A percentile compares a stretch with the other conserved stretches of the same genome.
Conservation (phyloP, 257 asterid genomes). For the Solanum sparsipilum region DNA sequence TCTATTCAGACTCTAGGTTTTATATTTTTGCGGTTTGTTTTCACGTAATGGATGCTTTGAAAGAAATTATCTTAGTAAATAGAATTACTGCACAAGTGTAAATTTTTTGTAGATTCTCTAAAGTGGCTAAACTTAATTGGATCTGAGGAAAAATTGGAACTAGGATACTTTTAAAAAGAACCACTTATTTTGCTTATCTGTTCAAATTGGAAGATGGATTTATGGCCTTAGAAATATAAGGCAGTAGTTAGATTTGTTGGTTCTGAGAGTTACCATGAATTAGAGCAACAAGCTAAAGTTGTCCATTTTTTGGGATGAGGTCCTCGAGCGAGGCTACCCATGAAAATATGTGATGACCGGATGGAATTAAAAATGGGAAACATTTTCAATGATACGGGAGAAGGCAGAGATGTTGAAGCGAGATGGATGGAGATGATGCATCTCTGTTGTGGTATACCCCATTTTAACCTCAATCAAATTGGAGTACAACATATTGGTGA, state of each 20-base stretch:
- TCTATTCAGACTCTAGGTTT: neutral
- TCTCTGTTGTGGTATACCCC: too few relatives aligned
- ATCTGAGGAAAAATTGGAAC: too few relatives aligned
- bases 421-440: neutral
- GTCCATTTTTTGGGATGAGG: neutral
- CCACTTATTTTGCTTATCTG: too few relatives aligned
- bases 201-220: too few relatives aligned
- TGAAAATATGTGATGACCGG: neutral
- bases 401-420: neutral
- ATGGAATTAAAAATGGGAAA: neutral
- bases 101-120: neutral
- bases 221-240: neutral
- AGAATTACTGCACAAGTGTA: neutral
- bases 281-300: too few relatives aligned
- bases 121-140: too few relatives aligned
- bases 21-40: too few relatives aligned
- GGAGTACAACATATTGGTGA: too few relatives aligned
- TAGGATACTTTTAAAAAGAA: too few relatives aligned
- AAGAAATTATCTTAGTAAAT: too few relatives aligned
- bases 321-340: neutral
- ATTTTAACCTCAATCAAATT: too few relatives aligned
- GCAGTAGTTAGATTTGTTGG: neutral
- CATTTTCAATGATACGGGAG: neutral
- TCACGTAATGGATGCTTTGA: neutral
- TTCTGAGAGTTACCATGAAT: neutral